These are phyloP conservation scores for Scutellospora calospora DNA, from an alignment of 371 early-diverging fungal species.

Conservation along the genomic window DNA sequence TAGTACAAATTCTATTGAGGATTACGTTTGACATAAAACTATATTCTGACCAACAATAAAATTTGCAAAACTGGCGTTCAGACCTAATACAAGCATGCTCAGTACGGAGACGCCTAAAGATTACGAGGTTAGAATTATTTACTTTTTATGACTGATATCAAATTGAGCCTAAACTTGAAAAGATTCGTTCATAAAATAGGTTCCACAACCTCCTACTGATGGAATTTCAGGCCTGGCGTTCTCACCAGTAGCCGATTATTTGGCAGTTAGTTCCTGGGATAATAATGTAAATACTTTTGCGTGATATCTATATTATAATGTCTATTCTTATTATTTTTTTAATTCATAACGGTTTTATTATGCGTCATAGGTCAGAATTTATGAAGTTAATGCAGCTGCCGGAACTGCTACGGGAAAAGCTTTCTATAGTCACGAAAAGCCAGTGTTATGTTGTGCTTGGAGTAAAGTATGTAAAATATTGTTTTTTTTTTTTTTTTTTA, in stretches of 20 bases:
- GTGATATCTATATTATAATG: no score
- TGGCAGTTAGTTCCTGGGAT: conserved; percentile 94
- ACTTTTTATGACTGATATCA: no score
- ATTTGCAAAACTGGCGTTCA: no score
- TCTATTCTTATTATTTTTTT: not conserved
- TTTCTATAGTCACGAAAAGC: conserved; percentile 83
- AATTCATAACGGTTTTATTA: not conserved
- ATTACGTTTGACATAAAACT: no score
- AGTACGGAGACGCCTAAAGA: no score
- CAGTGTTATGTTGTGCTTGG: conserved; percentile 88
- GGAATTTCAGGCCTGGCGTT: conserved; percentile 82
- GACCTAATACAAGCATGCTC: no score
- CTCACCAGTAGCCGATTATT: conserved; percentile 80
- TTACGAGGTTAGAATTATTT: no score
- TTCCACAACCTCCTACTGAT: conserved; percentile 82
- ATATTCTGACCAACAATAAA: no score
- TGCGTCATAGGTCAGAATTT: conserved; percentile 81
- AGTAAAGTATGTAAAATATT: conserved; percentile 69
- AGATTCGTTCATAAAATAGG: conserved; percentile 49
- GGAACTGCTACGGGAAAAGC: conserved; percentile 78
- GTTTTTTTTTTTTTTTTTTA: not conserved
- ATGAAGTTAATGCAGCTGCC: conserved; percentile 82
- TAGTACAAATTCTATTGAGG: no score
- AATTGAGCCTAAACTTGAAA: no score
- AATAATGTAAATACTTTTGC: conserved; percentile 70